Conservation (phyloP, 495 filamentous ascomycete species). For the Xylaria scruposa region DNA sequence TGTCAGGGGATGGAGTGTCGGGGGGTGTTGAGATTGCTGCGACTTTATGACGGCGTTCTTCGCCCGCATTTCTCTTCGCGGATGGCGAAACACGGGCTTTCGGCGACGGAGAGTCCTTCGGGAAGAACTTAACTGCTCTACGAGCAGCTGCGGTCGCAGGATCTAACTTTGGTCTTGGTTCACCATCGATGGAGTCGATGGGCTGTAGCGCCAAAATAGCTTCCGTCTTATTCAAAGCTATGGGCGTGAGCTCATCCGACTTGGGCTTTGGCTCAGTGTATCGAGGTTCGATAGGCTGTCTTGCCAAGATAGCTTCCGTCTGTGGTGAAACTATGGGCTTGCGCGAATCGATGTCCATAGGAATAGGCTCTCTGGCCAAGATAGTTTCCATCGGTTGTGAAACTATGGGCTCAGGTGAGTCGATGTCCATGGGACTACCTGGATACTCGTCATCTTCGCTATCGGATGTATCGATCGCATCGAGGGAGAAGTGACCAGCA, state of each 20-base stretch:
- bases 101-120: neutral
- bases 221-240: slow-evolving; percentile 25
- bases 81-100: neutral
- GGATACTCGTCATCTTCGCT: slow-evolving; percentile 24
- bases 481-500: slow-evolving; percentile 20
- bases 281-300: slow-evolving; percentile 1
- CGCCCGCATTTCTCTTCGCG: neutral
- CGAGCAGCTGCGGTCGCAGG: slow-evolving; percentile 4
- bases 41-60: neutral
- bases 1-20: neutral
- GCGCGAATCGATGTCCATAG: neutral
- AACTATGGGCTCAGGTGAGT: slow-evolving; percentile 18
- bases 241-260: neutral
- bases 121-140: slow-evolving; percentile 18
- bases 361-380: neutral
- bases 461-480: slow-evolving; percentile 18
- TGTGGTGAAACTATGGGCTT: neutral
- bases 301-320: slow-evolving; percentile 11
- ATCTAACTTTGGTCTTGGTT: neutral
- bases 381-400: slow-evolving; percentile 11
- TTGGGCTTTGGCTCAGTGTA: neutral
- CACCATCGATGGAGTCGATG: neutral
- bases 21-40: neutral
- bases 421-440: slow-evolving; percentile 24
- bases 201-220: neutral